A percentile compares a stretch with the other conserved stretches of the same genome.
These are phyloP conservation scores for Keithomyces neogunnii DNA, from an alignment of 2,329 filamentous ascomycete genomes.

Conservation along the genomic window DNA sequence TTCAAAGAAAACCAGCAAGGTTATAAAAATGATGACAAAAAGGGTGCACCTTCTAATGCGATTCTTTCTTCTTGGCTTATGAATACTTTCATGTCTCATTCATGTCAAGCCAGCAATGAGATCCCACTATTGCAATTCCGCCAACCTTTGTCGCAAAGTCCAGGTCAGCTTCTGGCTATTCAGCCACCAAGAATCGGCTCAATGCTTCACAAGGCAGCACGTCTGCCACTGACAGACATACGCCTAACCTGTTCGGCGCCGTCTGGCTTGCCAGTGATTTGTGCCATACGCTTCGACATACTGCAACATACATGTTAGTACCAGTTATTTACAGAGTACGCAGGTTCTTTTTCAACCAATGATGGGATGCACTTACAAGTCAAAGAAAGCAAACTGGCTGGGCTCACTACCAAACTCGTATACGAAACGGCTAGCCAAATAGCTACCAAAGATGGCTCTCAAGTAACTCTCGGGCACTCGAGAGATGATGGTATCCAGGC, in stretches of 20 bases:
- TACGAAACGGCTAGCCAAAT: constrained; percentile 89
- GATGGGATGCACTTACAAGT: constrained; percentile 63
- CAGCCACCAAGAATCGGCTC: not conserved
- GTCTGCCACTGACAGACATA: constrained; percentile 14
- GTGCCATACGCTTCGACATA: constrained; percentile 58
- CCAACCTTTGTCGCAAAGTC: not conserved
- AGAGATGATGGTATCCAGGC: constrained; percentile 76
- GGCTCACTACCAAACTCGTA: constrained; percentile 91
- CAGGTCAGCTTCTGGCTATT: not conserved
- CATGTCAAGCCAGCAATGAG: no score
- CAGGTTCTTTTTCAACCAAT: not conserved
- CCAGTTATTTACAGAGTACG: not conserved
- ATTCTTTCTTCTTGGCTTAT: not conserved
- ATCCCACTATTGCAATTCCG: not conserved
- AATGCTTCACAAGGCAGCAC: not conserved
- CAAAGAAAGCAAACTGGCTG: constrained; percentile 96
- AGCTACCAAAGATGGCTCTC: constrained; percentile 91
- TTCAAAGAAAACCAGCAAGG: not conserved
- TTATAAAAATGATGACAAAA: not conserved
- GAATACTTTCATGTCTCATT: not conserved
- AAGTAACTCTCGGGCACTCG: constrained; percentile 90
- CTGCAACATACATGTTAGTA: constrained; percentile 24
- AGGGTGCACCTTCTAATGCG: not conserved
- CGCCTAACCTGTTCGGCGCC: constrained; percentile 20
- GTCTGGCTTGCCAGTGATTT: constrained; percentile 22